Base-by-base conservation (phyloP, 2,329 filamentous ascomycete genomes). In the Fonsecaea monophora region DNA sequence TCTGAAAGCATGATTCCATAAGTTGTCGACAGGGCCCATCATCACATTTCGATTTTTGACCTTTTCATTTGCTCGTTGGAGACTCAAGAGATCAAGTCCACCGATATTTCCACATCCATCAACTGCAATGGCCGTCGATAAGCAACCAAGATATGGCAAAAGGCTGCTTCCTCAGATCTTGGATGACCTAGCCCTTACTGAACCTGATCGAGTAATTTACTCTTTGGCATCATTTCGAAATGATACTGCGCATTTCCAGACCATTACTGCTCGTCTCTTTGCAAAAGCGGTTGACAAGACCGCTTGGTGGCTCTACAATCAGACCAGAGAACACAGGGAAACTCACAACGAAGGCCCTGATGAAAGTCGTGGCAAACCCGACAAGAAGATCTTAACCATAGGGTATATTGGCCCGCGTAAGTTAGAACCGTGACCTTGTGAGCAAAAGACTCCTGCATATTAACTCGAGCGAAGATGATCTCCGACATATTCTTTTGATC, bases 191-290 rank as follows among this genome's bases (percentile, higher is more conserved):
- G 54, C 54, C 21, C 13, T 7, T 34, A 4, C 10, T 15, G 54
- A 57, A 8, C 54, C 54, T 7, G 54, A 57, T 25, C 54, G 54
- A 0, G 25, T 38, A 18, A 21, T 57, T 8, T 57, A 35, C 35
- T 40, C 54, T 4, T 4, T 57, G n/a, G 54, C 54, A 25, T 5
- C 25, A n/a, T 35, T 57, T 21, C 15, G 32, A 2, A 12, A 57
- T 8, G 32, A 25, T 37, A 37, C 54, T 8, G 13, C 32, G 8
- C 54, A 57, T 10, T 89, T 60, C 38, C 42, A 30, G n/a, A n/a
- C n/a, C 37, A 48, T 60, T 48, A 32, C 58, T 50, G 58, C 58
- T 53, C 45, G 58, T 30, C 5, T 12, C 10, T 60, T 60, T 60
- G 38, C 37, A 50, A 60, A 60, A 12, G 58, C 58, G 3, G 58